These are phyloP conservation scores for Carex cristatella DNA, from an alignment of 176 grass and related monocot species.

Conservation along the genomic window DNA sequence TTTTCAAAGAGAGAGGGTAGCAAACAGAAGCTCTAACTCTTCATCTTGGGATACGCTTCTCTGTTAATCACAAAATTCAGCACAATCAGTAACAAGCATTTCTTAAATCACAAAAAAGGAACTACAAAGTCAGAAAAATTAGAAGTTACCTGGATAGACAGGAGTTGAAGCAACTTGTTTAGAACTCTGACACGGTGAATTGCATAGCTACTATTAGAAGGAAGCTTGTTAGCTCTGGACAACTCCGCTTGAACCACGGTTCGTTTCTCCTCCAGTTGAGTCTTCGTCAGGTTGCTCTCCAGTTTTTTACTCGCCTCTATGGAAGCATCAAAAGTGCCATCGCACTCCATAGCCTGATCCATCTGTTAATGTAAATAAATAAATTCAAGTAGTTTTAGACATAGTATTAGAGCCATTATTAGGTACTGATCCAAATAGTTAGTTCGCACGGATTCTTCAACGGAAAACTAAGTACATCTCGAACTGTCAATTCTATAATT, in stretches of 20 bases:
- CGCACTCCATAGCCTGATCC: background rate
- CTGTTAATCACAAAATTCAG: constrained; percentile 22
- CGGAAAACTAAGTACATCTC: background rate
- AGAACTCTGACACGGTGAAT: constrained; percentile 78
- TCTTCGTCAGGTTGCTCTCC: constrained; percentile 26
- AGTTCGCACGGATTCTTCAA: too few relatives aligned
- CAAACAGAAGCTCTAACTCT: constrained; percentile 85
- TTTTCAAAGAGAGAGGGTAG: constrained; percentile 70
- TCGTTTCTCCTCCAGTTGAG: background rate
- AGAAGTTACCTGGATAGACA: constrained; percentile 51
- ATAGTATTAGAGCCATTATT: too few relatives aligned
- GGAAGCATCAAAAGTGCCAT: background rate
- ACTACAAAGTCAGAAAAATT: background rate
- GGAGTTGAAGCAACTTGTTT: constrained; percentile 70
- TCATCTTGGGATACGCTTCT: constrained; percentile 61
- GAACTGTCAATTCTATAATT: too few relatives aligned
- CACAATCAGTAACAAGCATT: background rate
- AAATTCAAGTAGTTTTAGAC: background rate
- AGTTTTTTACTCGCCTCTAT: background rate
- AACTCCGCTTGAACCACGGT: constrained; percentile 44
- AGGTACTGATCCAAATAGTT: too few relatives aligned
- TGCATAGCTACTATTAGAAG: constrained; percentile 61
- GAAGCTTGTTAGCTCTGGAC: constrained; percentile 49
- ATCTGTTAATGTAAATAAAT: background rate
- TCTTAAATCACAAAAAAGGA: background rate